Percentiles rank a stretch among this genome's conserved stretches.
These are phyloP conservation scores for Colletotrichum karsti DNA, from an alignment of 2,329 filamentous ascomycete species.

Conservation along the genomic window DNA sequence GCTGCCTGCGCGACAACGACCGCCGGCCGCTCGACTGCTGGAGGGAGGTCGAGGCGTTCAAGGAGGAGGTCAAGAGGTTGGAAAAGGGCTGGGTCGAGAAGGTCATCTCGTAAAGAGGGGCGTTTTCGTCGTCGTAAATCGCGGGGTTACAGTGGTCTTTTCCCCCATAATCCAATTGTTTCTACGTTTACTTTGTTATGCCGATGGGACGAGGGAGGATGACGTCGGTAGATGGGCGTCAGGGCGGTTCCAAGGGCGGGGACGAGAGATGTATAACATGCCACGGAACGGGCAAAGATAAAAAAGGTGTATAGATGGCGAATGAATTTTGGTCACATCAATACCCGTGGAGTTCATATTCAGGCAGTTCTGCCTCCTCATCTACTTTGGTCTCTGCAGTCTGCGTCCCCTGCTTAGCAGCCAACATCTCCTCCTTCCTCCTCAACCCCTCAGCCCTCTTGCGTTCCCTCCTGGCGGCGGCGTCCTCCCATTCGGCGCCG, in stretches of 20 bases:
- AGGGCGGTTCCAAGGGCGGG: accelerated
- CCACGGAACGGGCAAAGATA: conserved; percentile 32
- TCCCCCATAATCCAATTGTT: not conserved
- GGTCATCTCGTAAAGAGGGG: conserved; percentile 62
- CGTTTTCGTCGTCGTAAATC: no score
- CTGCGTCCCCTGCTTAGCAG: conserved; percentile 5
- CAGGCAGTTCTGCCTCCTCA: not conserved
- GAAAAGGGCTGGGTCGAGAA: conserved; percentile 90
- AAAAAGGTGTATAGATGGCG: conserved; percentile 29
- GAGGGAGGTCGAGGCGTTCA: conserved; percentile 91
- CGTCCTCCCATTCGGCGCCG: conserved; percentile 61
- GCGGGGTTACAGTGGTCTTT: no score
- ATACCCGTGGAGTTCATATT: conserved; percentile 9
- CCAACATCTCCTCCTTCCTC: conserved; percentile 54
- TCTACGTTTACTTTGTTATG: conserved; percentile 20
- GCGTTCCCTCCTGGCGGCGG: conserved; percentile 58
- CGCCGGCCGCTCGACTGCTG: conserved; percentile 92
- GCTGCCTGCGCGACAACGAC: conserved; percentile 85
- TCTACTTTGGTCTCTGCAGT: not conserved
- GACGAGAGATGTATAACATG: conserved; percentile 40
- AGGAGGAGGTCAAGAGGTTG: conserved; percentile 84
- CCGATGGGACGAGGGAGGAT: not conserved
- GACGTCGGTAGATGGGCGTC: not conserved
- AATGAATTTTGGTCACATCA: conserved; percentile 14
- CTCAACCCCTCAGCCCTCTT: conserved; percentile 67